Evolutionary conservation across 2,329 filamentous ascomycete genomes (phyloP).

Genomic region (Sarocladium oryzae): DNA sequence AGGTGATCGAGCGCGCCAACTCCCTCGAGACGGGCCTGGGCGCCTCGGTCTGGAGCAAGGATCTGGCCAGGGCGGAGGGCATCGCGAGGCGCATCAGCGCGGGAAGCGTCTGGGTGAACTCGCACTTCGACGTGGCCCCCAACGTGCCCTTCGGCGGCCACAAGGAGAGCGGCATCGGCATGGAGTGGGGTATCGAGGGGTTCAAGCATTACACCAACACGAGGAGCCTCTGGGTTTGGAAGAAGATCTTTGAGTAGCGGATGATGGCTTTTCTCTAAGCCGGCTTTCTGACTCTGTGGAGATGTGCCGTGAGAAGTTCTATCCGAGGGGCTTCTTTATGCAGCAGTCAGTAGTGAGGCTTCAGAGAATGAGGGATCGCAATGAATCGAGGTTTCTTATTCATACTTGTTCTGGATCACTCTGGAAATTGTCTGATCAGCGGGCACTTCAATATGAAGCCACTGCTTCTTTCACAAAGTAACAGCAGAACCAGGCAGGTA

Average conservation of each 20-base stretch:
- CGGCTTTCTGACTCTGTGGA: too few species aligned
- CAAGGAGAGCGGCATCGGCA: conserved; percentile 44
- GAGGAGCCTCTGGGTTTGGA: conserved; percentile 20
- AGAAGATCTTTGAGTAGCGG: conserved; percentile 16
- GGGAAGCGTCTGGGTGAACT: conserved; percentile 56
- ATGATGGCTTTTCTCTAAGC: too few species aligned
- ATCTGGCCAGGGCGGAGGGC: conserved; percentile 41
- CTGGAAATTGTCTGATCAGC: too few species aligned
- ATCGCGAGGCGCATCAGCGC: conserved; percentile 50
- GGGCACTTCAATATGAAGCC: too few species aligned
- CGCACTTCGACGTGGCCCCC: conserved; percentile 31
- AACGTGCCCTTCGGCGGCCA: conserved; percentile 41
- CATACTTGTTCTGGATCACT: too few species aligned
- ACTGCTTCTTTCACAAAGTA: too few species aligned
- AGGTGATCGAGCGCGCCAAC: conserved; percentile 52
- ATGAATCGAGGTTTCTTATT: too few species aligned
- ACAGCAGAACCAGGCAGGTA: too few species aligned
- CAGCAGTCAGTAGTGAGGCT: too few species aligned
- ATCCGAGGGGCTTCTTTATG: too few species aligned
- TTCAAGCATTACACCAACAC: conserved; percentile 27
- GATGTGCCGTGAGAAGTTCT: too few species aligned
- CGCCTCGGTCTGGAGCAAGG: conserved; percentile 50
- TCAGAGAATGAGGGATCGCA: too few species aligned
- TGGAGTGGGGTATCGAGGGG: conserved; percentile 36
- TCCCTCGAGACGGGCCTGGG: conserved; percentile 45